phyloP scores from a whole-genome alignment of 352 stramenopile species.

The Phytopythium helicoides region DNA sequence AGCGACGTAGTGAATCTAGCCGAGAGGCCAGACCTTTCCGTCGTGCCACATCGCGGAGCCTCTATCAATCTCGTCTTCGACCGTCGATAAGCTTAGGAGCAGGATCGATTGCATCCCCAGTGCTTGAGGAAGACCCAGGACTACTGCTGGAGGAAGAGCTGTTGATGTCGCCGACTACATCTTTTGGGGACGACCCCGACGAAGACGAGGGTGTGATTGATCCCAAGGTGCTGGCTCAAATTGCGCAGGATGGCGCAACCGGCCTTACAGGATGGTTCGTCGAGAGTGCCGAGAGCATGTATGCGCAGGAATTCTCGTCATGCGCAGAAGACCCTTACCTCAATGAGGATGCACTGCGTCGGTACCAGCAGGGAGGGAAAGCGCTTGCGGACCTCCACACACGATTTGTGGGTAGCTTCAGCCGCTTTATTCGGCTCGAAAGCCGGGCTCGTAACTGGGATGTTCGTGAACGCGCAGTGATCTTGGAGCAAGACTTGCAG shows the following conservation, averaged over 20 bases:
- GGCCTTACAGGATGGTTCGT: background rate
- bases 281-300: constrained; percentile 16
- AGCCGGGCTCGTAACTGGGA: constrained; percentile 35
- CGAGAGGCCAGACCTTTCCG: constrained; percentile 2
- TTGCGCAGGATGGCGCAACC: background rate
- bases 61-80: constrained; percentile 19
- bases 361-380: constrained; percentile 40
- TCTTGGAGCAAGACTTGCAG: constrained; percentile 64
- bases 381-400: constrained; percentile 39
- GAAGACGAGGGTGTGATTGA: constrained; percentile 1
- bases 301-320: constrained; percentile 16
- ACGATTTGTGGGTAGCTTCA: constrained; percentile 46
- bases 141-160: background rate
- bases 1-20: constrained; percentile 20
- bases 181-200: background rate
- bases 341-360: constrained; percentile 1
- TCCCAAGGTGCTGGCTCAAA: constrained; percentile 2
- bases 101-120: background rate
- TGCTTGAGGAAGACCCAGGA: constrained; percentile 3
- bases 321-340: constrained; percentile 3
- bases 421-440: constrained; percentile 64
- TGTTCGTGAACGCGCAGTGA: constrained; percentile 45
- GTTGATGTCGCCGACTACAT: background rate
- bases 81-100: constrained; percentile 1
- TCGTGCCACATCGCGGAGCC: constrained; percentile 25